These are phyloP conservation scores for Neurospora sp. DNA, from an alignment of 2,329 filamentous ascomycete genomes.

Conservation along the genomic window DNA sequence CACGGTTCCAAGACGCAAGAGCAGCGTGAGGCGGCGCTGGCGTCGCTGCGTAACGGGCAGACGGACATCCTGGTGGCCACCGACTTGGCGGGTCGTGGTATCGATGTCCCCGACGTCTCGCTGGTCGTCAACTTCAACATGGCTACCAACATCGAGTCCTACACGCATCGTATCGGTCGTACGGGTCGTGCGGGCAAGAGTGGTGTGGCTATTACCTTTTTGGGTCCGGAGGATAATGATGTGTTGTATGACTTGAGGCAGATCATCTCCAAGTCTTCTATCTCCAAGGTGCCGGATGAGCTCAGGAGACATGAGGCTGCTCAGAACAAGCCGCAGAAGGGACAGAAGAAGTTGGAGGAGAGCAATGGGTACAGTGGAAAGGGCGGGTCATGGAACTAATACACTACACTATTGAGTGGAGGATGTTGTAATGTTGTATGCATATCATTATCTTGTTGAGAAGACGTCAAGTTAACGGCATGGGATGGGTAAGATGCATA, in stretches of 20 bases:
- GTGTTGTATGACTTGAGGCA: conserved; percentile 91
- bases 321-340: conserved; percentile 20
- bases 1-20: conserved; percentile 97
- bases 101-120: conserved; percentile 89
- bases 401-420: no score
- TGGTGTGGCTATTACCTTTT: conserved; percentile 91
- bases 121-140: conserved; percentile 99
- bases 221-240: conserved; percentile 82
- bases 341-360: conserved; percentile 21
- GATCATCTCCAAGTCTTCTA: conserved; percentile 84
- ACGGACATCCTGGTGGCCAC: conserved; percentile 91
- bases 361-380: conserved; percentile 20
- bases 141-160: conserved; percentile 84
- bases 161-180: conserved; percentile 93
- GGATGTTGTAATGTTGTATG: not conserved
- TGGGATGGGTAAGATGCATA: not conserved
- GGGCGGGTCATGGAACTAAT: conserved; percentile 16
- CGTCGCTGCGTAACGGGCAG: conserved; percentile 68
- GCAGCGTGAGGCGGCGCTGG: conserved; percentile 87
- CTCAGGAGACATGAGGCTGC: conserved; percentile 58
- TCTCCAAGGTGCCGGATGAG: conserved; percentile 87
- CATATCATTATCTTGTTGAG: not conserved
- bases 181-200: conserved; percentile 96
- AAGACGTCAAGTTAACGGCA: not conserved
- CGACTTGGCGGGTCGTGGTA: conserved; percentile 91